Evolutionary conservation across 2,329 filamentous ascomycete genomes (phyloP).

Genomic region (Clonostachys solani): DNA sequence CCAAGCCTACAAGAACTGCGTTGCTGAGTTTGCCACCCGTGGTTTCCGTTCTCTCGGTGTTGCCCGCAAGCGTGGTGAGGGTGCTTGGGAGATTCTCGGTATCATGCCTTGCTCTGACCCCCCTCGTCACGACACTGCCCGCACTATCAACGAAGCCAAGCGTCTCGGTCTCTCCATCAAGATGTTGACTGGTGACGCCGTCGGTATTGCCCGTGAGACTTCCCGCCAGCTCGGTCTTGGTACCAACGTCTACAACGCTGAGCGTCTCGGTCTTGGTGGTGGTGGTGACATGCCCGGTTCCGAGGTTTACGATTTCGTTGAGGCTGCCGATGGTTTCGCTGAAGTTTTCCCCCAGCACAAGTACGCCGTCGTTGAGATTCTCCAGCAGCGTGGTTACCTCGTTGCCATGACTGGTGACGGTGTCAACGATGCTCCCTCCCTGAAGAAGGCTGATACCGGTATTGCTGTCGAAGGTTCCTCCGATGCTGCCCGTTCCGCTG

Average conservation of each 20-base stretch:
- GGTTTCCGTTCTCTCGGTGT: constrained; percentile 93
- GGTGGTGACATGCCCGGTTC: constrained; percentile 91
- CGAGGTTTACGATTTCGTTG: constrained; percentile 92
- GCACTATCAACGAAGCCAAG: constrained; percentile 88
- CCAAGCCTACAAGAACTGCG: constrained; percentile 86
- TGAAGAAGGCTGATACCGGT: constrained; percentile 95
- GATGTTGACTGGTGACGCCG: constrained; percentile 94
- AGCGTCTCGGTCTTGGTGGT: constrained; percentile 84
- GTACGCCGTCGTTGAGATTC: constrained; percentile 89
- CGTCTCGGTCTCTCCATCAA: constrained; percentile 84
- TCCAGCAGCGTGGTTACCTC: constrained; percentile 88
- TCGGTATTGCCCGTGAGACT: constrained; percentile 89
- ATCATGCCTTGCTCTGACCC: constrained; percentile 95
- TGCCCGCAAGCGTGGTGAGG: constrained; percentile 80
- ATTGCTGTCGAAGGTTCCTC: constrained; percentile 92
- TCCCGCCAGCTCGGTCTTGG: constrained; percentile 87
- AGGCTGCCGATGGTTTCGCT: constrained; percentile 91
- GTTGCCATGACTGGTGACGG: constrained; percentile 96
- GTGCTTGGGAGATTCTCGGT: constrained; percentile 85
- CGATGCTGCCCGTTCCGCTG: constrained; percentile 84
- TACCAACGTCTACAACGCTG: constrained; percentile 91
- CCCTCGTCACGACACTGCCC: constrained; percentile 84
- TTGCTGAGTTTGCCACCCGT: constrained; percentile 86
- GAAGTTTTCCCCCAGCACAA: constrained; percentile 96
- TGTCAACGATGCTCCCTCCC: constrained; percentile 88